Base-by-base conservation (phyloP, 139 green algal genomes). In the Tetraselmis chui region DNA sequence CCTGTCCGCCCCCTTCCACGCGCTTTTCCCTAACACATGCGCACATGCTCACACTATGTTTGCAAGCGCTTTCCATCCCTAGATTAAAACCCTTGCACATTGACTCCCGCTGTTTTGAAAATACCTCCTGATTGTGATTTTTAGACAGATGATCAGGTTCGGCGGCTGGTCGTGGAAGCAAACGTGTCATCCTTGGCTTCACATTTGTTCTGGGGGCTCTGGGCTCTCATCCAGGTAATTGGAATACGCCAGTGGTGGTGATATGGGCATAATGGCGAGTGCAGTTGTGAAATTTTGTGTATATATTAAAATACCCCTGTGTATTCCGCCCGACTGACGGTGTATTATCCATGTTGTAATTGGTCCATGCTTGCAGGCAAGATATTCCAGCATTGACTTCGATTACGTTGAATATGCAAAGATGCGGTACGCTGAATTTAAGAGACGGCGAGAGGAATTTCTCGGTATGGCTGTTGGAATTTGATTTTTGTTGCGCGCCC, bases 171-270 rank as follows among this genome's bases (percentile, higher is more conserved):
- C 11, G 87, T 89, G 1, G 94, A 98, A 86, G 92, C 90, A 23
- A 94, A 96, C 76, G 30, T 91, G 2, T 98, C 90, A 82, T 85
- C 94, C 0, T 88, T 98, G 5, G 94, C 89, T 1, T 92, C 92
- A 0, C 96, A 99, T 77, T 79, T 94, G n/a, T 98, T 92, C 80
- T 99, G 96, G 96, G 94, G 92, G n/a, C 77, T 96, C 0, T 99
- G 96, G 95, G 83, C 87, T 0, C 81, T 97, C 27, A 86, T 98
- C 1, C 94, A 98, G 83, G 88, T 82, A 29, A 28, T 77, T 2
- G 25, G n/a, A 22, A 23, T 77, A 77, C n/a, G n/a, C 74, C 26
- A n/a, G n/a, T n/a, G n/a, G n/a, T n/a, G n/a, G n/a, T n/a, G n/a
- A n/a, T n/a, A n/a, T n/a, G n/a, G n/a, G n/a, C n/a, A n/a, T n/a